phyloP scores from a whole-genome alignment of 2,329 filamentous ascomycete genomes.

The Sarocladium oryzae region DNA sequence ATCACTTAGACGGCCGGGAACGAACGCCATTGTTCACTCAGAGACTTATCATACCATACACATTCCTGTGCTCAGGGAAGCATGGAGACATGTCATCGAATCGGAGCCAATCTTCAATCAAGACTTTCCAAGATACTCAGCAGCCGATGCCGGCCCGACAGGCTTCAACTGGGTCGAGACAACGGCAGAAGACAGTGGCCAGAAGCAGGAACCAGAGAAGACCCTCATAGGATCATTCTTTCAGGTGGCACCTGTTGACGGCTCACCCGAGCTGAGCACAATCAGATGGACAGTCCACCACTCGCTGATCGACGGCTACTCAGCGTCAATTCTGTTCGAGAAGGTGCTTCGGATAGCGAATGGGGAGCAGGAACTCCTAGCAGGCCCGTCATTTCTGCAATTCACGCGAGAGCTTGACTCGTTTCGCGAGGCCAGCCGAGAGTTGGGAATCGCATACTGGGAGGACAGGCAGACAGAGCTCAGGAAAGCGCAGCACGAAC shows the following conservation, averaged over 20 bases:
- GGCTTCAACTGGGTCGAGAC: neutral
- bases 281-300: neutral
- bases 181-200: neutral
- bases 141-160: neutral
- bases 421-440: neutral
- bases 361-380: neutral
- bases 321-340: neutral
- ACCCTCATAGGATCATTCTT: neutral
- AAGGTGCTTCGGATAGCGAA: neutral
- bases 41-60: slow-evolving; percentile 14
- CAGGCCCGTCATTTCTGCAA: neutral
- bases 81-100: slow-evolving; percentile 20
- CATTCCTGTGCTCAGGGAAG: slow-evolving; percentile 16
- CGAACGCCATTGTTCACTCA: slow-evolving; percentile 18
- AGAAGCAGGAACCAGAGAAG: neutral
- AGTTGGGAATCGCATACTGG: neutral
- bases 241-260: neutral
- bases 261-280: too few species aligned
- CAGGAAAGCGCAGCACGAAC: neutral
- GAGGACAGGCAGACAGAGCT: neutral
- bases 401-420: neutral
- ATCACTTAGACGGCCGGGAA: slow-evolving; percentile 13
- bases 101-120: slow-evolving; percentile 20
- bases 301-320: neutral
- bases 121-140: neutral